Conservation (phyloP, 257 asterid species). For the Solanum neorickii region DNA sequence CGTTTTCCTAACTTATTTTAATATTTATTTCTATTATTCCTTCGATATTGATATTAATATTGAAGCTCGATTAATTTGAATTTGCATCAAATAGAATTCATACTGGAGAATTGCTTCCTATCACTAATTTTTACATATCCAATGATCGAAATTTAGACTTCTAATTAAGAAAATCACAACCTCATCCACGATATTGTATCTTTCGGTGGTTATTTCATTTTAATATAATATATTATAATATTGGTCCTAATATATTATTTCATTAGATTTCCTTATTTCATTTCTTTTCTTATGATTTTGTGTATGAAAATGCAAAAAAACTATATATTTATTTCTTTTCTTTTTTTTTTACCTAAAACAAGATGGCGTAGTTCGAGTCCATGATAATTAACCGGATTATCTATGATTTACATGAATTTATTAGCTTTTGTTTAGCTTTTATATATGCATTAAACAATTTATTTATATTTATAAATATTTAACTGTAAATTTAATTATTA, state of each 20-base stretch:
- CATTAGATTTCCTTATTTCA: too few relatives aligned
- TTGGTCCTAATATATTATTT: not conserved
- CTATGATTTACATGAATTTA: not conserved
- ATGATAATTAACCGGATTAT: not conserved
- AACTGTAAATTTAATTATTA: not conserved
- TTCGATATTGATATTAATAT: too few relatives aligned
- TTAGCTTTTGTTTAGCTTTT: not conserved
- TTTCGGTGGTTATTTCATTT: not conserved
- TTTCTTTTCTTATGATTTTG: not conserved
- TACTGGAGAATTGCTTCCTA: too few relatives aligned
- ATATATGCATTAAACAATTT: not conserved
- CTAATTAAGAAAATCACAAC: too few relatives aligned
- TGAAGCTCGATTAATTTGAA: too few relatives aligned
- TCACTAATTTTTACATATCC: too few relatives aligned
- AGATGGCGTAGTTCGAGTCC: too few relatives aligned
- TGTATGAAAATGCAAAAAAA: not conserved
- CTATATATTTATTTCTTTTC: too few relatives aligned
- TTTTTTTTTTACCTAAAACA: too few relatives aligned
- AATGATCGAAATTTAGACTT: accelerated
- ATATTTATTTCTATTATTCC: not conserved
- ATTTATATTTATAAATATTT: not conserved
- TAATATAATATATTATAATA: not conserved
- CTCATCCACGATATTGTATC: too few relatives aligned
- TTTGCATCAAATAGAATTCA: accelerated
- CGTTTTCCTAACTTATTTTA: not conserved